phyloP scores from a whole-genome alignment of 164 flowering plant genomes.

The Echeveria elegans region DNA sequence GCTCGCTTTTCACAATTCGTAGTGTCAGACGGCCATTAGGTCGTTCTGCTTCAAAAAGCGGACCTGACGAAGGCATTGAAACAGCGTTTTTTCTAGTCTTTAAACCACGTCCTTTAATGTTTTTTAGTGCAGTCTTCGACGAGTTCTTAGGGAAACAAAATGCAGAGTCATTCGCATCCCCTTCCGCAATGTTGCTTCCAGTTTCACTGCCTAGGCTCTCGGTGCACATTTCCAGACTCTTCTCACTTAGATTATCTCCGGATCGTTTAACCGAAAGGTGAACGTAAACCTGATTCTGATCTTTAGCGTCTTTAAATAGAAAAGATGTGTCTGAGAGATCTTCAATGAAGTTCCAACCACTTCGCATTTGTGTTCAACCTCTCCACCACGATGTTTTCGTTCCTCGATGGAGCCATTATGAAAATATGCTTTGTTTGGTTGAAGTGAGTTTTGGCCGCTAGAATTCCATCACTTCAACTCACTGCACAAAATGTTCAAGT shows the following conservation, averaged over 20 bases:
- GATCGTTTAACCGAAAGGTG: conserved; percentile 44
- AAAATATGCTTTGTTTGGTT: no score
- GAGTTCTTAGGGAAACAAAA: background rate
- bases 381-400: no score
- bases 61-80: background rate
- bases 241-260: conserved; percentile 27
- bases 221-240: no score
- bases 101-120: background rate
- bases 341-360: conserved; percentile 40
- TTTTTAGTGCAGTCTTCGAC: background rate
- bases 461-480: conserved; percentile 4
- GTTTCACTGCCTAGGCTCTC: no score
- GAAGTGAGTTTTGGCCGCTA: conserved; percentile 5
- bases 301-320: background rate
- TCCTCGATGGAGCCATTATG: no score
- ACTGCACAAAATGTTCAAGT: conserved; percentile 5
- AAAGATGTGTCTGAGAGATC: conserved; percentile 17
- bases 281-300: conserved; percentile 27
- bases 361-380: conserved; percentile 5
- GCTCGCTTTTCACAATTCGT: conserved; percentile 10
- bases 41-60: conserved; percentile 35
- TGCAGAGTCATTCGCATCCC: conserved; percentile 12
- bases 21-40: conserved; percentile 43
- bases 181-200: no score
- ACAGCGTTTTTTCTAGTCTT: conserved; percentile 24